A percentile compares a stretch with the other conserved stretches of the same genome.
Conservation (phyloP, 2,329 filamentous ascomycete genomes). For the Fusarium citri region DNA sequence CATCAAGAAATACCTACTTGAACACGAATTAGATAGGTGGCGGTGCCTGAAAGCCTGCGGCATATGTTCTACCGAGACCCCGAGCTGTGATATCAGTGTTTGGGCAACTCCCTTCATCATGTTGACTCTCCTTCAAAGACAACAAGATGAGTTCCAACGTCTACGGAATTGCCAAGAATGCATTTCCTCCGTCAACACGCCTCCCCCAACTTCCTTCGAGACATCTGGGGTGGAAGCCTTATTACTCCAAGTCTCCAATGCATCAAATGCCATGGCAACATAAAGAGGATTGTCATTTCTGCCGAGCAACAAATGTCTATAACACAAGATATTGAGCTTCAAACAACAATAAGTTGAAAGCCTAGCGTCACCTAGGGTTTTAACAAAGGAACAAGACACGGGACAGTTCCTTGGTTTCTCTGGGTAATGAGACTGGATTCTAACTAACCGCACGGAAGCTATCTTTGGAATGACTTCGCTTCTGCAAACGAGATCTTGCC, state of each 20-base stretch:
- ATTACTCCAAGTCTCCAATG: neutral
- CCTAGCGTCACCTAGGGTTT: neutral
- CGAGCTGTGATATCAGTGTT: slow-evolving; percentile 6
- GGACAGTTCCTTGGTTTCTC: neutral
- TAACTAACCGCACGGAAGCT: neutral
- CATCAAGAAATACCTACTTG: neutral
- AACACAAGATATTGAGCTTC: neutral
- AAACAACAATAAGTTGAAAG: neutral
- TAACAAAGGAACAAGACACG: slow-evolving; percentile 17
- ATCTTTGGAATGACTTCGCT: slow-evolving; percentile 14
- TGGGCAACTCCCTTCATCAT: slow-evolving; percentile 6
- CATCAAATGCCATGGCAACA: slow-evolving; percentile 21
- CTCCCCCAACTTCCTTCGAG: slow-evolving; percentile 20
- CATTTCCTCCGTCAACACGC: slow-evolving; percentile 18
- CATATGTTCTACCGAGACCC: slow-evolving; percentile 23
- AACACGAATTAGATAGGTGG: neutral
- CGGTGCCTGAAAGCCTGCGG: slow-evolving; percentile 5
- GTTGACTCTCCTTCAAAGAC: slow-evolving; percentile 20
- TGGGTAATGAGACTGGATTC: neutral
- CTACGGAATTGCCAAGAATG: slow-evolving; percentile 30
- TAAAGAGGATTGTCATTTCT: neutral
- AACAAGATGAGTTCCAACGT: slow-evolving; percentile 20
- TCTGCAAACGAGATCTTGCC: slow-evolving; percentile 1
- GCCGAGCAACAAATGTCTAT: slow-evolving; percentile 8
- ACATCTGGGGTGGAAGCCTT: slow-evolving; percentile 10